Evolutionary conservation across 169 alveolate genomes (phyloP).

Genomic region (Eimeria zaria): DNA sequence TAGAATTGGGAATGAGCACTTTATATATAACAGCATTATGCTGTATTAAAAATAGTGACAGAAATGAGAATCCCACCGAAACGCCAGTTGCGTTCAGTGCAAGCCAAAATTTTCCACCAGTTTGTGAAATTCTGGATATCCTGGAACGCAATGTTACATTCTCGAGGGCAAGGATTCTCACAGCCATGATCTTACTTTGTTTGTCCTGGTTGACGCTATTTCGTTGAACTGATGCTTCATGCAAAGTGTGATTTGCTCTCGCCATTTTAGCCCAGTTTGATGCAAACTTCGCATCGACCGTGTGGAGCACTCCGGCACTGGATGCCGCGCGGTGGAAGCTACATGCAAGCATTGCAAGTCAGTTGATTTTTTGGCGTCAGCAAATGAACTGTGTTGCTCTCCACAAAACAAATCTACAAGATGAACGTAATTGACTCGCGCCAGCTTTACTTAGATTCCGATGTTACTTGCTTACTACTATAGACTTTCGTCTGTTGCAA

Average conservation of each 20-base stretch:
- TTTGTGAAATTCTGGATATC: neutral
- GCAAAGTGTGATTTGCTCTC: neutral
- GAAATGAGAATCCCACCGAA: neutral
- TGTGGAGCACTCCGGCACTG: neutral
- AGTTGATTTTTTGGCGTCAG: neutral
- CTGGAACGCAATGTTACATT: neutral
- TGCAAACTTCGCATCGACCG: neutral
- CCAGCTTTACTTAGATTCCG: neutral
- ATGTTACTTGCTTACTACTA: neutral
- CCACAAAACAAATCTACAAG: neutral
- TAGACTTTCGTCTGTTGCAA: neutral
- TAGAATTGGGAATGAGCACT: neutral
- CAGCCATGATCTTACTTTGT: neutral
- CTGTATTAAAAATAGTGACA: neutral
- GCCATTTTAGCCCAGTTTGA: neutral
- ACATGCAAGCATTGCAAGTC: neutral
- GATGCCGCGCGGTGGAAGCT: neutral
- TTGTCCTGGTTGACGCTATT: neutral
- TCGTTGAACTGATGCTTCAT: neutral
- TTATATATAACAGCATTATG: neutral
- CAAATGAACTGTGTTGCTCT: neutral
- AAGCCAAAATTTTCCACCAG: neutral
- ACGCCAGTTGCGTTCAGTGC: neutral
- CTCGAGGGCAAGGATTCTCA: neutral
- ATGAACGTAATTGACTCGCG: neutral